Percentiles rank a stretch among this genome's conserved stretches.
phyloP scores from a whole-genome alignment of 805 yeast species.

The Metschnikowia lunata region DNA sequence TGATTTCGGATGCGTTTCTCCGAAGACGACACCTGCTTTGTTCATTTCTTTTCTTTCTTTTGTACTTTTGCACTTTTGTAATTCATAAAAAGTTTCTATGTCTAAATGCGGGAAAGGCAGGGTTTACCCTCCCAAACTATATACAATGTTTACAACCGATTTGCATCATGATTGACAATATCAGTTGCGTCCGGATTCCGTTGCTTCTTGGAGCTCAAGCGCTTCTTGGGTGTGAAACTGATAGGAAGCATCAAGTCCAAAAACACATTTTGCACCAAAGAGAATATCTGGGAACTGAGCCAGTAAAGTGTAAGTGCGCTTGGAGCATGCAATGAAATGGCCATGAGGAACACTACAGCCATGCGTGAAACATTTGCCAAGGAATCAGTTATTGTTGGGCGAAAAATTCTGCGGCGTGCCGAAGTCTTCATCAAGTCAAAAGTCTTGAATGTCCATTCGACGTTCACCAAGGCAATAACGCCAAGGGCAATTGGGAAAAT shows the following conservation, averaged over 20 bases:
- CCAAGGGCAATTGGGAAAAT: slow-evolving; percentile 72
- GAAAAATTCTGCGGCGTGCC: slow-evolving; percentile 37
- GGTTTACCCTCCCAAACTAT: not conserved
- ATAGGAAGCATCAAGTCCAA: slow-evolving; percentile 66
- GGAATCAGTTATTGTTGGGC: slow-evolving; percentile 60
- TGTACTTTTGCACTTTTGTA: too few relatives aligned
- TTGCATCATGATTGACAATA: slow-evolving; percentile 8
- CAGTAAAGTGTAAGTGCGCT: slow-evolving; percentile 80
- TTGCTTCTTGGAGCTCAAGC: slow-evolving; percentile 23
- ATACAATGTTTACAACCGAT: not conserved
- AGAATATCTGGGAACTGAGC: slow-evolving; percentile 79
- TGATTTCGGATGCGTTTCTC: too few relatives aligned
- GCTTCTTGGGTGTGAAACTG: slow-evolving; percentile 41
- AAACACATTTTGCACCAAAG: slow-evolving; percentile 68
- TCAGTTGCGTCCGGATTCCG: slow-evolving; percentile 10
- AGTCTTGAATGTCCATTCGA: slow-evolving; percentile 78
- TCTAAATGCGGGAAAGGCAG: not conserved
- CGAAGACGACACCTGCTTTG: too few relatives aligned
- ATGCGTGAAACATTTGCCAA: slow-evolving; percentile 68
- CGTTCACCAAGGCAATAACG: slow-evolving; percentile 63
- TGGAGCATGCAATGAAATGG: slow-evolving; percentile 82
- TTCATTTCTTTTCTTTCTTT: too few relatives aligned
- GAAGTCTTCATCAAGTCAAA: slow-evolving; percentile 44
- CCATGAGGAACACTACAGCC: slow-evolving; percentile 76
- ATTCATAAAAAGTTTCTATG: too few relatives aligned